A percentile compares a stretch with the other conserved stretches of the same genome.
Evolutionary conservation across 106 monocot species (phyloP).

Genomic region (Posidonia australis): DNA sequence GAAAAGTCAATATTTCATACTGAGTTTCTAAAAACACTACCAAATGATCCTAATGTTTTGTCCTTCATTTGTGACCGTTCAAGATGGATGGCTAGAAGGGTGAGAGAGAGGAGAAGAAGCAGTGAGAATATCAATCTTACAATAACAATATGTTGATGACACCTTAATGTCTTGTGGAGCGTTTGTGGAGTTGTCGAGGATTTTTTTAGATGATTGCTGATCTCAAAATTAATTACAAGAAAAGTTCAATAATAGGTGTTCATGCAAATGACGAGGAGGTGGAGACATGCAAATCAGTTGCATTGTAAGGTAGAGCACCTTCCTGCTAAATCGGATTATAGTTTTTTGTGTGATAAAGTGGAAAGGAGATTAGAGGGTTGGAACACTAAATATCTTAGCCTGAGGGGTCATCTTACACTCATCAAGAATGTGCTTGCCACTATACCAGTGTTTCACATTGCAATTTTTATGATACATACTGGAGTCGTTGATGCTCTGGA

Average conservation of each 20-base stretch:
- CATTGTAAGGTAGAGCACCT: background rate
- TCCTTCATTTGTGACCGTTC: background rate
- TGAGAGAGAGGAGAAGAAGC: background rate
- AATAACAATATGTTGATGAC: background rate
- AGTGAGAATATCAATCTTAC: background rate
- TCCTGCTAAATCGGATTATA: background rate
- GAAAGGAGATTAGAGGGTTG: background rate
- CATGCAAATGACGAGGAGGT: background rate
- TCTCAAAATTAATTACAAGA: too few species aligned
- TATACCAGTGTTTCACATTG: background rate
- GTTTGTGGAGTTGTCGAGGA: background rate
- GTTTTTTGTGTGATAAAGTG: background rate
- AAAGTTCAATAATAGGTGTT: background rate
- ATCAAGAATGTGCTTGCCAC: background rate
- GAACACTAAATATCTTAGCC: background rate
- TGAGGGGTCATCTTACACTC: accelerated
- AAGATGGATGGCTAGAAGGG: background rate
- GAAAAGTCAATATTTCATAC: too few species aligned
- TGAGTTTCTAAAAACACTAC: too few species aligned
- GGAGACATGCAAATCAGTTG: background rate
- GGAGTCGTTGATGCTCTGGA: too few species aligned
- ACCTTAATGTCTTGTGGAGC: background rate
- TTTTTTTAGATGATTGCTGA: background rate
- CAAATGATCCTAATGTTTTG: too few species aligned
- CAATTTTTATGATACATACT: too few species aligned